Evolutionary conservation across 202 grass and related monocot species (phyloP).

Genomic region (Cymbopogon flexuosus): DNA sequence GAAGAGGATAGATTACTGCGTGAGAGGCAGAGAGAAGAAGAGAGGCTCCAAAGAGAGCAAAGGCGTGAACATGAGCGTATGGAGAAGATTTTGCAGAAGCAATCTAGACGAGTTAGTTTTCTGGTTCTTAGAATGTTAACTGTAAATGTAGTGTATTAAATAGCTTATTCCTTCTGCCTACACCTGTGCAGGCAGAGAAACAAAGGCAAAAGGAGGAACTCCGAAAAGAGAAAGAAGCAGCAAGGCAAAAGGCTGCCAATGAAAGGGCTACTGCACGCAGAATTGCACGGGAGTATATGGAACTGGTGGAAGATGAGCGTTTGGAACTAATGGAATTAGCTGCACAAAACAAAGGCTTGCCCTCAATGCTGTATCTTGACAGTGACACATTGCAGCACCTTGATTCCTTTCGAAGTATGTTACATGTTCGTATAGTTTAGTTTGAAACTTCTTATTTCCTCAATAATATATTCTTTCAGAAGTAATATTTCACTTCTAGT

Average conservation of each 20-base stretch:
- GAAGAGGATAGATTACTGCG: conserved; percentile 85
- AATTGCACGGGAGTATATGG: conserved; percentile 89
- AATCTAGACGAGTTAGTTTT: conserved; percentile 70
- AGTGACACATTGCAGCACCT: conserved; percentile 75
- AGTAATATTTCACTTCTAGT: conserved; percentile 20
- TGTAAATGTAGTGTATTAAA: conserved; percentile 4
- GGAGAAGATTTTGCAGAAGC: conserved; percentile 85
- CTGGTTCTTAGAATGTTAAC: conserved; percentile 19
- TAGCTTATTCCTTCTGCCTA: conserved; percentile 6
- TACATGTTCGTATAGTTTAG: conserved; percentile 25
- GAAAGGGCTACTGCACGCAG: conserved; percentile 93
- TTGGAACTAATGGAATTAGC: conserved; percentile 98
- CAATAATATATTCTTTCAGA: background rate
- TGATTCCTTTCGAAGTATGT: conserved; percentile 77
- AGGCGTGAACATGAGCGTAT: conserved; percentile 77
- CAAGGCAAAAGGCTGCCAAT: conserved; percentile 75
- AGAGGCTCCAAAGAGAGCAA: conserved; percentile 81
- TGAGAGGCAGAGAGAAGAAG: conserved; percentile 91
- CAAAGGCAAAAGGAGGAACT: conserved; percentile 90
- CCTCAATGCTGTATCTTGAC: conserved; percentile 79
- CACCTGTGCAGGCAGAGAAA: conserved; percentile 67
- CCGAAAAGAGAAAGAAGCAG: conserved; percentile 80
- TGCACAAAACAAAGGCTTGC: conserved; percentile 72
- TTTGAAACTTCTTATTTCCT: conserved; percentile 7
- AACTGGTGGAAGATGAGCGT: conserved; percentile 88